These are phyloP conservation scores for Aaosphaeria arxii DNA, from an alignment of 2,329 filamentous ascomycete genomes.

Conservation along the genomic window DNA sequence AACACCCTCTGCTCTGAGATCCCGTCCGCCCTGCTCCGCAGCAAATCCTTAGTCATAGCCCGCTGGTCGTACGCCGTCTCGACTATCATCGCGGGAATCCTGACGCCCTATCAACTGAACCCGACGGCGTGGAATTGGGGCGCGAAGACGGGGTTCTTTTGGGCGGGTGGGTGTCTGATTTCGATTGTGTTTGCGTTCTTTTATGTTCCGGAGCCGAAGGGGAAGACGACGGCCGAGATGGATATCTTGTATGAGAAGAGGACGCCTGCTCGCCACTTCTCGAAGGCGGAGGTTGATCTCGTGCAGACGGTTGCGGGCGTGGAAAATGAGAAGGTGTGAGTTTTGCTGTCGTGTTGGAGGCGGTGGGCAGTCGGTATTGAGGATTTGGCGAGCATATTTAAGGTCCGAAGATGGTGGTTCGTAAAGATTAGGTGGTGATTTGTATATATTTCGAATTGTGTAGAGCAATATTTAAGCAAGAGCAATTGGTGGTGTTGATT, in stretches of 20 bases:
- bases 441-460: too few relatives aligned
- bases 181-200: constrained; percentile 76
- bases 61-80: constrained; percentile 67
- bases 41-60: constrained; percentile 82
- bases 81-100: constrained; percentile 67
- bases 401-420: too few relatives aligned
- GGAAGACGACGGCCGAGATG: constrained; percentile 76
- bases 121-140: constrained; percentile 72
- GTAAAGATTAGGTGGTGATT: too few relatives aligned
- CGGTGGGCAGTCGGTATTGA: too few relatives aligned
- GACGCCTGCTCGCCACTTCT: neutral
- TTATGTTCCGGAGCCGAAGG: constrained; percentile 72
- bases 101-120: constrained; percentile 58
- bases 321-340: too few relatives aligned
- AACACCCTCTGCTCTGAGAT: constrained; percentile 76
- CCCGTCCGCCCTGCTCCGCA: constrained; percentile 74
- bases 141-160: constrained; percentile 82
- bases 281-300: neutral
- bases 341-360: too few relatives aligned
- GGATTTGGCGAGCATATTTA: too few relatives aligned
- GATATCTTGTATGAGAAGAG: constrained; percentile 70
- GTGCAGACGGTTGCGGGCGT: too few relatives aligned
- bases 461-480: too few relatives aligned
- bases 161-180: constrained; percentile 69
- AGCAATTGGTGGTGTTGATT: too few relatives aligned